Base-by-base conservation (phyloP, 2,329 filamentous ascomycete species). In the Talaromyces piceae region DNA sequence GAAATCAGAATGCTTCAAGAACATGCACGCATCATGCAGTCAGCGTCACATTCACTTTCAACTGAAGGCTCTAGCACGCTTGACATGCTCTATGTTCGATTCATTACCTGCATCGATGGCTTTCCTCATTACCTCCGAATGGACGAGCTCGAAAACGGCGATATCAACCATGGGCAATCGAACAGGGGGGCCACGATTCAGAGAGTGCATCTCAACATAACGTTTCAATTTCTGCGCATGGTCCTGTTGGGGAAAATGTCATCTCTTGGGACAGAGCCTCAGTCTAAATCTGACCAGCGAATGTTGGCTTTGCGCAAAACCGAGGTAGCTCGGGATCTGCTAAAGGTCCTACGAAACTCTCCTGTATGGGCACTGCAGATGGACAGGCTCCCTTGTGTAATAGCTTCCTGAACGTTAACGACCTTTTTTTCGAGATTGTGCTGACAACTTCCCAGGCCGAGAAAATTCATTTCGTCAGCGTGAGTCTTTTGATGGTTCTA, bases 71-170 rank as follows among this genome's bases (percentile, higher is more conserved):
- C 39, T n/a, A 58, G 62, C 20, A 60, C 60, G 0, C 59, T 73
- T 1, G 66, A 70, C 11, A 58, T 60, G 1, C 59, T 73, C 2
- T 72, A 68, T 31, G 62, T 73, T 7, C 51, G 62, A 0, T 73
- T 73, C 52, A 67, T 68, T 45, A 73, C 71, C 1, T 72, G 67
- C 41, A 59, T 73, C 0, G 71, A 73, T 44, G 57, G 67, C 8
- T 41, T 73, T 2, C 71, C 71, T 0, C 58, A 63, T 0, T 67
- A 68, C 52, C 57, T 73, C 1, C 67, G 67, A 18, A 43, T 52
- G 7, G 54, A 61, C 20, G 27, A 53, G 18, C 26, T 59, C 26
- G 51, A 41, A 13, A 39, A 39, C 16, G 41, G 52, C 22, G 43
- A 51, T 27, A 45, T 5, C n/a, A 53, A 9, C 50, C 23, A 41